Percentiles rank a stretch among this genome's conserved stretches.
Evolutionary conservation across 352 stramenopile species (phyloP).

Genomic region (Globisporangium paroecandrum): DNA sequence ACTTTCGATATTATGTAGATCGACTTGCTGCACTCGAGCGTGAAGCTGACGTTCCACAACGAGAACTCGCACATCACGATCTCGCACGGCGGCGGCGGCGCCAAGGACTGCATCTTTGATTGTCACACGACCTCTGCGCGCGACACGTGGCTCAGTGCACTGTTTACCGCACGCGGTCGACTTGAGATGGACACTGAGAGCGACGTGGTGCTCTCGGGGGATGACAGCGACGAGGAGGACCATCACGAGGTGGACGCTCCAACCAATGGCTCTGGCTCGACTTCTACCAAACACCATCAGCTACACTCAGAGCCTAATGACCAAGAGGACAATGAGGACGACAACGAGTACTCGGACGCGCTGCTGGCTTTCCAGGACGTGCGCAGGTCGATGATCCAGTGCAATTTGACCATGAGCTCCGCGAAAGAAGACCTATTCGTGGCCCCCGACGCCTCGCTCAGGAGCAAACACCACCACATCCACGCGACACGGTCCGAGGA

Average conservation of each 20-base stretch:
- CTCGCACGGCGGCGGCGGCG: conserved; percentile 16
- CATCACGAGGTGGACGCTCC: conserved; percentile 5
- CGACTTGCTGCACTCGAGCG: conserved; percentile 44
- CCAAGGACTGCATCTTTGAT: conserved; percentile 41
- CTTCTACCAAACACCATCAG: conserved; percentile 9
- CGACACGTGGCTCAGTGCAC: conserved; percentile 58
- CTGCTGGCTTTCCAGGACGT: conserved; percentile 56
- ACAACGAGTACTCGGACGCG: conserved; percentile 47
- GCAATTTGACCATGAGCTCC: conserved; percentile 43
- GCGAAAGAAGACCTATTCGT: conserved; percentile 28
- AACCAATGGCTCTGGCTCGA: not conserved
- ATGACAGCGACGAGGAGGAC: conserved; percentile 31
- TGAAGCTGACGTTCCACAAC: conserved; percentile 62
- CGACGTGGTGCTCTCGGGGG: conserved; percentile 38
- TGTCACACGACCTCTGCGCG: conserved; percentile 43
- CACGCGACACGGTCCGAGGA: conserved; percentile 30
- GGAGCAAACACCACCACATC: conserved; percentile 29
- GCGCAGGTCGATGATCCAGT: conserved; percentile 63
- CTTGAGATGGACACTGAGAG: conserved; percentile 38
- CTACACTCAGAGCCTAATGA: conserved; percentile 4
- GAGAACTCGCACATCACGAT: conserved; percentile 59
- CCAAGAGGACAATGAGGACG: conserved; percentile 23
- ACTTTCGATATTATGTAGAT: conserved; percentile 22
- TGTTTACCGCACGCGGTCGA: conserved; percentile 47
- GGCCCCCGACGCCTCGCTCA: conserved; percentile 9